phyloP scores from a whole-genome alignment of 2,329 filamentous ascomycete species.

The Rhytidhysteron rufulum region DNA sequence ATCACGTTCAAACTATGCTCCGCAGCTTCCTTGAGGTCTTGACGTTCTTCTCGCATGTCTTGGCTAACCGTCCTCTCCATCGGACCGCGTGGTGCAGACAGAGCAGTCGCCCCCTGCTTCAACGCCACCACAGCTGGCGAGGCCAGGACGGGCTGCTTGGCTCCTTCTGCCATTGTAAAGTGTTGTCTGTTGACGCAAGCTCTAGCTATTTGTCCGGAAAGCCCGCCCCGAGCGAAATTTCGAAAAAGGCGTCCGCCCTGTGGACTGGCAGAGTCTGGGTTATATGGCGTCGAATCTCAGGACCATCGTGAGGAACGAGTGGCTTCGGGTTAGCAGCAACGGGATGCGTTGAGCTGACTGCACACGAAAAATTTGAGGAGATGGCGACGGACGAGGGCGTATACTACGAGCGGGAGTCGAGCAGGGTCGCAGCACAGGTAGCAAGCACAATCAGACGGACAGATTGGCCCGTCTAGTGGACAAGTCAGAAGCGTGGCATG shows the following conservation, averaged over 20 bases:
- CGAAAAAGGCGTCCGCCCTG: slow-evolving; percentile 22
- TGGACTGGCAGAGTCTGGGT: slow-evolving; percentile 24
- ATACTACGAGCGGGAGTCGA: slow-evolving; percentile 6
- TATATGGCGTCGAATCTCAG: slow-evolving; percentile 24
- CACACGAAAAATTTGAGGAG: slow-evolving; percentile 4
- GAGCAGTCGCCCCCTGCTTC: slow-evolving; percentile 34
- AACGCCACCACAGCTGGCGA: slow-evolving; percentile 43
- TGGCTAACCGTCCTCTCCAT: slow-evolving; percentile 70
- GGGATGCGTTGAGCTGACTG: no score
- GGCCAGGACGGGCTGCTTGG: slow-evolving; percentile 30
- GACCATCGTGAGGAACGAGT: slow-evolving; percentile 32
- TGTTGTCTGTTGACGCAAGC: slow-evolving; percentile 10
- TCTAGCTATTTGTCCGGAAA: slow-evolving; percentile 5
- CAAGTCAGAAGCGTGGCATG: slow-evolving; percentile 23
- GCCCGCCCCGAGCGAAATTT: slow-evolving; percentile 11
- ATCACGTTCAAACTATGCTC: slow-evolving; percentile 97
- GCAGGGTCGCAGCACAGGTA: slow-evolving; percentile 5
- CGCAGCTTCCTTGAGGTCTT: slow-evolving; percentile 90
- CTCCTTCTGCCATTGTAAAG: slow-evolving; percentile 25
- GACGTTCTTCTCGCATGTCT: slow-evolving; percentile 87
- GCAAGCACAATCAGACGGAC: slow-evolving; percentile 4
- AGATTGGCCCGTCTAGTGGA: slow-evolving; percentile 15
- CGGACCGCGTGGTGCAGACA: slow-evolving; percentile 20
- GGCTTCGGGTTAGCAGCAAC: no score
- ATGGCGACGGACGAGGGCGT: slow-evolving; percentile 3